Evolutionary conservation across 495 filamentous ascomycete species (phyloP), one percentile per base, ranked within the genome.

Genomic region (Pseudomonodictys pantanalensis): DNA sequence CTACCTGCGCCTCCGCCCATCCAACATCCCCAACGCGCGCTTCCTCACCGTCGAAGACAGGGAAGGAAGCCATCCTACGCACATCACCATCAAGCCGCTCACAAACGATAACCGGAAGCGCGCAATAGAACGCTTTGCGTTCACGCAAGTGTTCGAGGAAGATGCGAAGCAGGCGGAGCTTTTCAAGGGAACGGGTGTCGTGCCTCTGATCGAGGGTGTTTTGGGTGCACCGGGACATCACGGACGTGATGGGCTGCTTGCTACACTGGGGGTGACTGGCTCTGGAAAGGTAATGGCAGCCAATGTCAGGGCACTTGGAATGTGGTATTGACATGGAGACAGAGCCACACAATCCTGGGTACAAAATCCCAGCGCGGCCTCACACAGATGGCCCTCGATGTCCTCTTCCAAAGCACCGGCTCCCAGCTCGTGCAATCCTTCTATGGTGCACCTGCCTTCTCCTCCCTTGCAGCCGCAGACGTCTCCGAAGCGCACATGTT

Each of bases 321-420:
- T n/a, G 20, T 25, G 8, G 10, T 41, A 26, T 30, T 60, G 29
- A 60, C 32, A 28, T 9, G 7, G 29, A 11, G 49, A 24, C 65
- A 97, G 92, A 92, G 88, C 62, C 91, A 98, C 70, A 98, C 93
- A n/a, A 96, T 97, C 64, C 81, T 98, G 10, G 93, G 93, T 49
- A 92, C 89, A 17, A 86, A 85, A 62, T 82, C 81, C 12, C 87
- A 96, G 71, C 86, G 91, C 48, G 93, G 93, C 57, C 75, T 98
- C 48, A 96, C 88, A 2, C 93, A 98, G 69, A 86, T 98, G 69
- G 82, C 90, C 6, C 85, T 97, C 22, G 92, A 97, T 65, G 79
- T 96, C 20, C 81, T 97, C 39, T 97, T 92, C 75, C 84, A 84
- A 47, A 92, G 88, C 10, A 78, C 95, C 38, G 81, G 80, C 23